Conservation (phyloP, 73 alveolate genomes). For the Paramecium pentaurelia region DNA sequence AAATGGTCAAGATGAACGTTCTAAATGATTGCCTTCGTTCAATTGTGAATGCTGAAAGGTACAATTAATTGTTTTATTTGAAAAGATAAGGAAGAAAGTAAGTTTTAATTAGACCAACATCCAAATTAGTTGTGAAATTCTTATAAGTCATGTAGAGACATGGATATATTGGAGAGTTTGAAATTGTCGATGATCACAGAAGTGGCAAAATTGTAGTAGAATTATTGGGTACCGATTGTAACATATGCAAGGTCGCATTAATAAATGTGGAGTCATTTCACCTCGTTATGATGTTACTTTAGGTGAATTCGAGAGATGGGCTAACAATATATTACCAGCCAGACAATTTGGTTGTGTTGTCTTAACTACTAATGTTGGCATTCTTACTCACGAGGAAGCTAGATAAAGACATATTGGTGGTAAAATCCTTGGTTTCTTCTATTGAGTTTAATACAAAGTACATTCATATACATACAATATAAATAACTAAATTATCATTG, state of each 20-base stretch:
- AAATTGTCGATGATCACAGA: slow-evolving; percentile 97
- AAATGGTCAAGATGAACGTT: slow-evolving; percentile 94
- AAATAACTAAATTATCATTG: background rate
- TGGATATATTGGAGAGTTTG: slow-evolving; percentile 97
- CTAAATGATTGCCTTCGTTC: slow-evolving; percentile 89
- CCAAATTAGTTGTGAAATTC: slow-evolving; percentile 97
- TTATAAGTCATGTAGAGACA: slow-evolving; percentile 93
- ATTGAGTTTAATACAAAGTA: slow-evolving; percentile 64
- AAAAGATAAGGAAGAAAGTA: slow-evolving; percentile 55
- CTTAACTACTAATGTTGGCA: slow-evolving; percentile 94
- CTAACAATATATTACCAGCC: slow-evolving; percentile 89
- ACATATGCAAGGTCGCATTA: slow-evolving; percentile 73
- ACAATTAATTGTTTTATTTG: slow-evolving; percentile 76
- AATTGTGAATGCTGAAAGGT: slow-evolving; percentile 96
- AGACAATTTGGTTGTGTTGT: slow-evolving; percentile 95
- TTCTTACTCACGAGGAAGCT: slow-evolving; percentile 83
- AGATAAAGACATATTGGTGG: slow-evolving; percentile 97
- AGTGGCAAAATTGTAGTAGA: slow-evolving; percentile 95
- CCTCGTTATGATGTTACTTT: slow-evolving; percentile 91
- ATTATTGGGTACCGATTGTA: slow-evolving; percentile 61
- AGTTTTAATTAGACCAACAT: slow-evolving; percentile 94
- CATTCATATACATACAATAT: background rate
- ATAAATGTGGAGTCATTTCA: slow-evolving; percentile 98
- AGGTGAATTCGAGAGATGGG: slow-evolving; percentile 81
- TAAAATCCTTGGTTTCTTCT: slow-evolving; percentile 97